Percentiles rank a stretch among this genome's conserved stretches.
Evolutionary conservation across 1,284 basidiomycete species (phyloP).

Genomic region (Abortiporus biennis): DNA sequence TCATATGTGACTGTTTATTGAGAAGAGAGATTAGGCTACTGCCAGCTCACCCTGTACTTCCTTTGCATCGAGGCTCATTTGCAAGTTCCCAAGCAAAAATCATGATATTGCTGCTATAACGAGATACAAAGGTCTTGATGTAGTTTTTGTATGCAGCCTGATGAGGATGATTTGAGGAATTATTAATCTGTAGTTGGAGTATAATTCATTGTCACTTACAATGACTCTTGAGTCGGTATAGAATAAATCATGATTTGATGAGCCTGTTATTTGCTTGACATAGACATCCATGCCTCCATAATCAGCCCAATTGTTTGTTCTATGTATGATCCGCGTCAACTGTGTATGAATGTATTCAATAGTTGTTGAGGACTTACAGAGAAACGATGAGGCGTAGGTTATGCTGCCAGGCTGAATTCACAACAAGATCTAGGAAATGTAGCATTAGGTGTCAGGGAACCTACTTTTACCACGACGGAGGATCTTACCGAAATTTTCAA

Average conservation of each 20-base stretch:
- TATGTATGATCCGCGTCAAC: constrained; percentile 13
- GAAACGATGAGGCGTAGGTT: constrained; percentile 53
- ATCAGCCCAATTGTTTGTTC: constrained; percentile 57
- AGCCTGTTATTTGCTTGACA: constrained; percentile 30
- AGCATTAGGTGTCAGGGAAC: too few relatives aligned
- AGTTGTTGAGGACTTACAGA: constrained; percentile 29
- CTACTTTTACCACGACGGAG: too few relatives aligned
- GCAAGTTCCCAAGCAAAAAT: constrained; percentile 35
- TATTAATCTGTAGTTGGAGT: neutral
- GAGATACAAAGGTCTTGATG: constrained; percentile 30
- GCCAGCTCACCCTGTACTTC: constrained; percentile 27
- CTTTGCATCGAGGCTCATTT: constrained; percentile 33
- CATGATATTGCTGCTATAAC: constrained; percentile 34
- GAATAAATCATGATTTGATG: constrained; percentile 34
- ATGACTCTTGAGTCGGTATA: constrained; percentile 31
- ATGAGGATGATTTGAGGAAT: neutral
- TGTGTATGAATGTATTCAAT: neutral
- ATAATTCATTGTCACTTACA: neutral
- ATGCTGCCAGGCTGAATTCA: constrained; percentile 50
- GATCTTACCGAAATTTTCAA: constrained; percentile 43
- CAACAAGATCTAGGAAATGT: constrained; percentile 38
- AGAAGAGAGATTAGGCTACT: too few relatives aligned
- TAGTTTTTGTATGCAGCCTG: constrained; percentile 36
- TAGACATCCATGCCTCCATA: constrained; percentile 48
- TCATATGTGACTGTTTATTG: neutral